Evolutionary conservation across 2,329 filamentous ascomycete species (phyloP), one percentile per base, ranked within the genome.

Genomic region (Talaromyces sp.): DNA sequence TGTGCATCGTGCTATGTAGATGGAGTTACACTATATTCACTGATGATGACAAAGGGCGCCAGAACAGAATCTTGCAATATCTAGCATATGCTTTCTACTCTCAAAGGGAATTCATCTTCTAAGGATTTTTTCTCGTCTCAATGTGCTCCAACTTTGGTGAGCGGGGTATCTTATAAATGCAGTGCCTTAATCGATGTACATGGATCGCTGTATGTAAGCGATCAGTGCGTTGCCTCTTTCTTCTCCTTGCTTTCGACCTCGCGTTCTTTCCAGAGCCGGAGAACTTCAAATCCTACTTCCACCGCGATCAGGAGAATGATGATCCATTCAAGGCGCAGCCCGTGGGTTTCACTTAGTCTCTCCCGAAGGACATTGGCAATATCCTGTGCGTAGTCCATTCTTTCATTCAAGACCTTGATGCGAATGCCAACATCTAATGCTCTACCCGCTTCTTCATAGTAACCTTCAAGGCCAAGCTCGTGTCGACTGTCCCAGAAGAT

Each of bases 331-430:
- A 99, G 82, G 61, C 91, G 83, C 33, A 93, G 86, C 16, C 91
- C 90, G 72, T 98, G 92, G 74, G 91, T 92, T 80, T 98, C 93
- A 72, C 90, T 96, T 61, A 96, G 83, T 73, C 93, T 88, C 75
- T 97, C 92, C 63, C 95, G 83, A 65, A 98, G 79, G 16, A 98
- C 93, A 59, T 83, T 91, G 6, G 95, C 92, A 74, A 97, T 97
- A 75, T 98, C 93, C 71, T 95, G 91, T 0, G 93, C 95, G 74
- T 99, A 98, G 72, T 96, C 93, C 86, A 99, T 96, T 80, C 96
- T 96, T 79, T 96, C 91, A 75, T 99, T 99, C 68, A 98, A 79
- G 18, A 91, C 88, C 70, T 90, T 91, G 78, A 98, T 98, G 58
- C 95, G 85, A 28, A 95, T 91, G 37, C 91, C 90, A 25, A 98